These are phyloP conservation scores for Brassica balearica DNA, from an alignment of 441 rosid genomes.

Conservation along the genomic window DNA sequence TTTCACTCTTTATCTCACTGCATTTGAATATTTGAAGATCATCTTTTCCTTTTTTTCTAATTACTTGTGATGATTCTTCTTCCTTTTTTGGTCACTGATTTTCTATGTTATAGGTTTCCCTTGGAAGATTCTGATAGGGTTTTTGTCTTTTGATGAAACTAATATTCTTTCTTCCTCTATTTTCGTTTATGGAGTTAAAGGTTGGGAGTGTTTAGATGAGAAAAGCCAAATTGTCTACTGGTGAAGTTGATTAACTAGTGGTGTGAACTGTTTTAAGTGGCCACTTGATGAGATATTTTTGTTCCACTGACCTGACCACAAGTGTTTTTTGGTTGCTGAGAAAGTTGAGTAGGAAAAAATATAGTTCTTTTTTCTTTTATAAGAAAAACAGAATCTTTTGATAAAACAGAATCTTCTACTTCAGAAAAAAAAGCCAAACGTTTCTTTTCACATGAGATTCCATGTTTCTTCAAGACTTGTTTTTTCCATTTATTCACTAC, in stretches of 20 bases:
- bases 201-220: constrained; percentile 11
- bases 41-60: neutral
- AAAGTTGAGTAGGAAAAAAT: constrained; percentile 21
- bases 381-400: constrained; percentile 18
- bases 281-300: constrained; percentile 40
- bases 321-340: constrained; percentile 45
- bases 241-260: constrained; percentile 29
- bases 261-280: constrained; percentile 25
- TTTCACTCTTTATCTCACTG: neutral
- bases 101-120: constrained; percentile 18
- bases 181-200: constrained; percentile 2
- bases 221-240: constrained; percentile 15
- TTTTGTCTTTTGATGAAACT: constrained; percentile 11
- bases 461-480: constrained; percentile 57
- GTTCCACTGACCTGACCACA: constrained; percentile 37
- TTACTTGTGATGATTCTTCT: neutral
- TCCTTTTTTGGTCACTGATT: neutral
- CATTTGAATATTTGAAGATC: constrained; percentile 17
- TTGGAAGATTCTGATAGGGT: neutral
- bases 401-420: constrained; percentile 31
- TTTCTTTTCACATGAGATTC: constrained; percentile 32
- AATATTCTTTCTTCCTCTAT: neutral
- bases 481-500: constrained; percentile 32
- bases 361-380: neutral
- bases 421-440: constrained; percentile 27